Percentiles rank a stretch among this genome's conserved stretches.
Evolutionary conservation across 495 filamentous ascomycete species (phyloP).

Genomic region (Podospora pseudoanserina): DNA sequence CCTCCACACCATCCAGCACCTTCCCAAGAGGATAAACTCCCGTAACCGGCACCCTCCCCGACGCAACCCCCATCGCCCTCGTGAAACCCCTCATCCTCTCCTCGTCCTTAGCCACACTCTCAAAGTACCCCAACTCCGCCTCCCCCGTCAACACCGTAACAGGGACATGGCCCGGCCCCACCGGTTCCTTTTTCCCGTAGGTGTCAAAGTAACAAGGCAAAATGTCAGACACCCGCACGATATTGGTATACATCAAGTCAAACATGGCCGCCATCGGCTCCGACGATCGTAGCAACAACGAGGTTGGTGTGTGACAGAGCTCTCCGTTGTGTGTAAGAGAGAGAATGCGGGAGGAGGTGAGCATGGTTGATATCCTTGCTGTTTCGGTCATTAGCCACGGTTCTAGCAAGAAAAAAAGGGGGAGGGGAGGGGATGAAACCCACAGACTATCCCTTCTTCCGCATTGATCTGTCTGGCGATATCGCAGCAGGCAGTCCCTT

Average conservation of each 20-base stretch:
- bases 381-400: not conserved
- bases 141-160: slow-evolving; percentile 24
- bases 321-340: not conserved
- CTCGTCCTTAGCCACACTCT: slow-evolving; percentile 26
- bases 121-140: slow-evolving; percentile 26
- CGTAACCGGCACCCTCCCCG: slow-evolving; percentile 27
- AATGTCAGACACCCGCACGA: slow-evolving; percentile 23
- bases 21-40: slow-evolving; percentile 33
- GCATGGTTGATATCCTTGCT: slow-evolving; percentile 27
- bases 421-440: not conserved
- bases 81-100: slow-evolving; percentile 23
- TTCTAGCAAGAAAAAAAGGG: no score
- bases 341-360: slow-evolving; percentile 21
- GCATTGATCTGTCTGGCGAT: not conserved
- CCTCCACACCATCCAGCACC: slow-evolving; percentile 20
- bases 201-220: slow-evolving; percentile 35
- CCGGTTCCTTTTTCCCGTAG: slow-evolving; percentile 32
- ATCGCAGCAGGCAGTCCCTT: slow-evolving; percentile 20
- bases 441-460: not conserved
- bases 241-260: slow-evolving; percentile 56
- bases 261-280: slow-evolving; percentile 31
- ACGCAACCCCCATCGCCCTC: slow-evolving; percentile 28
- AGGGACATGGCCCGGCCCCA: slow-evolving; percentile 28
- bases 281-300: slow-evolving; percentile 21
- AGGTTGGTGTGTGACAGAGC: slow-evolving; percentile 34